A percentile compares a stretch with the other conserved stretches of the same genome.
phyloP scores from a whole-genome alignment of 495 filamentous ascomycete genomes.

The Lasiosphaeria miniovina region DNA sequence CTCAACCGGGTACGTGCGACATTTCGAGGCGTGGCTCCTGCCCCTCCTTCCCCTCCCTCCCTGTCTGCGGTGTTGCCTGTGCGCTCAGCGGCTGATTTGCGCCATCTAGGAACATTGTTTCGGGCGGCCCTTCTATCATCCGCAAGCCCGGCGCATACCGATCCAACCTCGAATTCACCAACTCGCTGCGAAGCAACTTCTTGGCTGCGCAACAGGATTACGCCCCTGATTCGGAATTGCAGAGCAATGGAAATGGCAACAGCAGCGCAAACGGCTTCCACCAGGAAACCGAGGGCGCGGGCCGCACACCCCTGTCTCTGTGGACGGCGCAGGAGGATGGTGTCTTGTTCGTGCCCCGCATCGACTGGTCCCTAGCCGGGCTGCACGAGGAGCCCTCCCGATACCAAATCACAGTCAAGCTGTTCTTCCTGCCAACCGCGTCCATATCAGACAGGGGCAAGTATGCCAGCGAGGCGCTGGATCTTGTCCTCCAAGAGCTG shows the following conservation, averaged over 20 bases:
- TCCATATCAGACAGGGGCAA: conserved; percentile 55
- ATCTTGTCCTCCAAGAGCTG: conserved; percentile 75
- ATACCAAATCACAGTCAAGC: conserved; percentile 91
- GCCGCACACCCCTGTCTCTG: conserved; percentile 33
- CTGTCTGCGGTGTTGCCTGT: conserved; percentile 12
- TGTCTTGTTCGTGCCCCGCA: conserved; percentile 70
- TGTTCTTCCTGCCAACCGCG: conserved; percentile 82
- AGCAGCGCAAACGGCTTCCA: conserved; percentile 29
- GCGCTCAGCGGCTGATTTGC: conserved; percentile 22
- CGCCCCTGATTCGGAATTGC: conserved; percentile 38
- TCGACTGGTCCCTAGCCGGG: conserved; percentile 66
- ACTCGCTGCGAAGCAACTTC: conserved; percentile 81
- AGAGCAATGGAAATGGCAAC: conserved; percentile 50
- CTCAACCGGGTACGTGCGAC: conserved; percentile 70
- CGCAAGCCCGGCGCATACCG: conserved; percentile 68
- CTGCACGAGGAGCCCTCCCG: conserved; percentile 72
- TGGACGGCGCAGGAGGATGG: conserved; percentile 66
- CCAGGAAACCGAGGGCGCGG: conserved; percentile 15
- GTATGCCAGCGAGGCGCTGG: conserved; percentile 73
- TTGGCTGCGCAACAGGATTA: conserved; percentile 63
- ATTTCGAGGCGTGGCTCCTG: neutral
- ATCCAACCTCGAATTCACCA: conserved; percentile 84
- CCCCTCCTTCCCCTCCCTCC: conserved; percentile 7
- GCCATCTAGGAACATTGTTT: conserved; percentile 73
- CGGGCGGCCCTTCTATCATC: conserved; percentile 73